Evolutionary conservation across 176 grass and related monocot genomes (phyloP), one percentile per base, ranked within the genome.

Genomic region (Thinopyrum elongatum): DNA sequence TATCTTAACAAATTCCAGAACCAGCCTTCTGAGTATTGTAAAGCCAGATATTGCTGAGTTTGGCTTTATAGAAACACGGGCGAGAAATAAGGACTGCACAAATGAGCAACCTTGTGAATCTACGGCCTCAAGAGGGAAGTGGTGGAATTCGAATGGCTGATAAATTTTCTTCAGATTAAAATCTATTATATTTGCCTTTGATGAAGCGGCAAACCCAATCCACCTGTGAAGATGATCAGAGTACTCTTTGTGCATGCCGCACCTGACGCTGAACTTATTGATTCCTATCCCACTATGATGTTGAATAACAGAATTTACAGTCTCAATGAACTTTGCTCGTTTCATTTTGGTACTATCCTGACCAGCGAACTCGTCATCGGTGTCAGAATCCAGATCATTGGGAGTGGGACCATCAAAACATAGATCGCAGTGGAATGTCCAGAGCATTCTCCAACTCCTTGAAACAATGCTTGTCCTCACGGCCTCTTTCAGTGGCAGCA

Each of bases 61-160:
- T 25, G 60, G 21, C 22, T 77, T 85, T 77, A 85, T 79, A 44
- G 13, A 33, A 19, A 15, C 65, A 33, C 31, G 3, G 14, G 28
- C 1, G 14, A 63, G 83, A 28, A 77, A 38, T 16, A 85, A 68
- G 31, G 41, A 65, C 4, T 77, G 27, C 14, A 85, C 51, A 39
- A 55, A 67, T 28, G 62, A 23, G 59, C 21, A 1, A 26, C 30
- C 83, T 66, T 77, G 41, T 35, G 29, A 28, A 60, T 27, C 68
- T 14, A 83, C 73, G 41, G 81, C 25, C 34, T 83, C 69, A 31
- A 84, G 35, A 62, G 82, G 39, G 69, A 84, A 84, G 28, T 84
- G 65, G 65, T 76, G 65, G 51, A 34, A 2, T 25, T 47, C 8
- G 7, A 47, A 4, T 49, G 26, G 26, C 1, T 0, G 26, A 6